Evolutionary conservation across 176 grass and related monocot species (phyloP).

Genomic region (Paspalum notatum): DNA sequence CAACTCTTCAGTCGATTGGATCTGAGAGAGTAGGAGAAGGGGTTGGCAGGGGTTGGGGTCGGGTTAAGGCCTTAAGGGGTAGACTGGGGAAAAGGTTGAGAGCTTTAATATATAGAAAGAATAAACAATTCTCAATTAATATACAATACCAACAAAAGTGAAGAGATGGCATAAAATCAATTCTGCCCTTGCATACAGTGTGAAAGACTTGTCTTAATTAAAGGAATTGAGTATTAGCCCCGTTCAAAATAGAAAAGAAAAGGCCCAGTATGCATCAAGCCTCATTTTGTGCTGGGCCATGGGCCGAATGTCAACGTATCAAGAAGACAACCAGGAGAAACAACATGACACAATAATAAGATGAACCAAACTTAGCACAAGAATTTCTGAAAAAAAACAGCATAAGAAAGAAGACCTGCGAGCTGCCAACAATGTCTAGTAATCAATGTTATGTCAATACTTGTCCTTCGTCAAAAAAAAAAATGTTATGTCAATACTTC

Average conservation of each 20-base stretch:
- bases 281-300: background rate
- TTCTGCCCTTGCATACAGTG: background rate
- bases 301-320: background rate
- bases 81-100: background rate
- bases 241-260: background rate
- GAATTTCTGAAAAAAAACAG: no score
- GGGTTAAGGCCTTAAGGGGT: no score
- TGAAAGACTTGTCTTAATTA: background rate
- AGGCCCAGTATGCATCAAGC: no score
- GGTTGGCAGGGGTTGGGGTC: rapidly evolving
- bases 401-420: background rate
- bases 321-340: background rate
- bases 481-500: no score
- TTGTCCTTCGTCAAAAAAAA: no score
- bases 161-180: background rate
- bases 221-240: background rate
- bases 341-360: background rate
- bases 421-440: background rate
- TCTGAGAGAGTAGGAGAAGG: background rate
- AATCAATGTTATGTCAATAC: no score
- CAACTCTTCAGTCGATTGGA: background rate
- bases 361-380: background rate
- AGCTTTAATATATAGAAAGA: background rate
- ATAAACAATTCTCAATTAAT: background rate
- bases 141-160: background rate